Base-by-base conservation (phyloP, 2,329 filamentous ascomycete species). In the Tolypocladium inflatum region DNA sequence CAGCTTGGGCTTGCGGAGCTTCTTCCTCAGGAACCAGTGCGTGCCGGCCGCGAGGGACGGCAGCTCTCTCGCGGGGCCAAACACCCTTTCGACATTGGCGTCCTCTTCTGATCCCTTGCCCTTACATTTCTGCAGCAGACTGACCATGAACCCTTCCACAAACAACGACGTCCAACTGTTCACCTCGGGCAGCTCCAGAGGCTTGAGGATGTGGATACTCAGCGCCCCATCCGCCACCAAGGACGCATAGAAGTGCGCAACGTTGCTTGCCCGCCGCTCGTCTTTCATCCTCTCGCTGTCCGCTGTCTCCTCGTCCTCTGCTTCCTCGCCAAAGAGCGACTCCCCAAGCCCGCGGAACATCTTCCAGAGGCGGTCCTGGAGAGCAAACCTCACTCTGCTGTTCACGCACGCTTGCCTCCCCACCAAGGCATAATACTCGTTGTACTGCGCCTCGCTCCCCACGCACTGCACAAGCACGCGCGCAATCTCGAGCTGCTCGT, bases 361-460 rank as follows among this genome's bases (percentile, higher is more conserved):
- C 64, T 89, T 90, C 86, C 92, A 96, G 1, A 97, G 77, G 9
- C 87, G 84, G 66, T 93, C 91, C 68, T 94, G 90, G 68, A 97
- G 95, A 1, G 90, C 87, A 74, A 93, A 93, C 61, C 85, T 84
- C 63, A 95, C 80, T 65, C 86, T 85, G 63, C 85, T 85, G 60
- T 92, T 89, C 4, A 78, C 78, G 67, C 91, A 95, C 10, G 97
- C 80, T 62, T 87, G 86, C 54, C 83, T 84, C 11, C 91, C 91
- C 42, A 99, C 86, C 1, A 96, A 78, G 0, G 90, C 89, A 70
- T 99, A 99, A 74, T 96, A 99, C 0, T 89, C 90, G 66, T 99
- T 99, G 73, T 97, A 96, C 0, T 80, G 79, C 58, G 87, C 79
- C 73, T 97, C 94, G 3, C 88, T 87, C 50, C 90, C 90, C 1